These are phyloP conservation scores for Ricinus communis DNA, from an alignment of 345 rosid species.

Conservation along the genomic window DNA sequence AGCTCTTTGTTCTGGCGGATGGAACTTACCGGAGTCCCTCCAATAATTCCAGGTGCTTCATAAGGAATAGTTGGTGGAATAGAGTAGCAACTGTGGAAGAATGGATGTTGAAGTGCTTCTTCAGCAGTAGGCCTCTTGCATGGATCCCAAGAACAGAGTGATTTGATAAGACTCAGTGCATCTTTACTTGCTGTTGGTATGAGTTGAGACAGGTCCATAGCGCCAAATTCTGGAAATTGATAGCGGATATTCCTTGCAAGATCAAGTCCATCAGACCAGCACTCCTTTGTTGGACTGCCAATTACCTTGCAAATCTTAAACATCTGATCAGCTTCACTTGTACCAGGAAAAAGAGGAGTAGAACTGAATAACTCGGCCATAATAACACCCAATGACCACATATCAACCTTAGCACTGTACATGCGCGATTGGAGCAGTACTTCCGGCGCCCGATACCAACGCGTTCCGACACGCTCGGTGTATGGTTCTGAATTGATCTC, in stretches of 20 bases:
- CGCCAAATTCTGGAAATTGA: constrained; percentile 46
- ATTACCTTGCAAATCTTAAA: constrained; percentile 76
- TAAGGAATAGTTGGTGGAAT: too few relatives aligned
- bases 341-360: constrained; percentile 82
- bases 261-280: constrained; percentile 74
- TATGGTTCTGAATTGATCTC: constrained; percentile 71
- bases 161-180: too few relatives aligned
- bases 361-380: constrained; percentile 75
- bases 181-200: too few relatives aligned
- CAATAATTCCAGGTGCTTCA: too few relatives aligned
- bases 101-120: too few relatives aligned
- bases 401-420: constrained; percentile 76
- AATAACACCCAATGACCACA: constrained; percentile 96
- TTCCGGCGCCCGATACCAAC: constrained; percentile 96
- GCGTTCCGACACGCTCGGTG: constrained; percentile 82
- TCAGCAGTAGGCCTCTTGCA: too few relatives aligned
- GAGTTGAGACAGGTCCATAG: too few relatives aligned
- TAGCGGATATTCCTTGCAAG: constrained; percentile 73
- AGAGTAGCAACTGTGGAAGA: too few relatives aligned
- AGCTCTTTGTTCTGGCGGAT: too few relatives aligned
- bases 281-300: constrained; percentile 67
- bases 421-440: constrained; percentile 72
- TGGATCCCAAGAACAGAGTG: too few relatives aligned
- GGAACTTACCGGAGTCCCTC: too few relatives aligned
- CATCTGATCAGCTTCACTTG: constrained; percentile 88